phyloP scores from a whole-genome alignment of 768 basidiomycete genomes.

The Collybia sordida region DNA sequence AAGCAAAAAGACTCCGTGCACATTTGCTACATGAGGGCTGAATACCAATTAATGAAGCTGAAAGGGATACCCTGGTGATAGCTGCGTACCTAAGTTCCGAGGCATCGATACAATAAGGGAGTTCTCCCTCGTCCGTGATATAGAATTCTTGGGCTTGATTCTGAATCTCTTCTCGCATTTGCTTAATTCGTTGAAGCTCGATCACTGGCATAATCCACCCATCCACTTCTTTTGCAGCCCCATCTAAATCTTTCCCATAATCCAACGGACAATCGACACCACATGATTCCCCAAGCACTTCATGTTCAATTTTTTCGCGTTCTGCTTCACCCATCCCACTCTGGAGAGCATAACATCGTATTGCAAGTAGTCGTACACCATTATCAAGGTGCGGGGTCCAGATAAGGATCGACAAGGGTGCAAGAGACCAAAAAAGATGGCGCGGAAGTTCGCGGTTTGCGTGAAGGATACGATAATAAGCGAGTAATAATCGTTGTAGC shows the following conservation, averaged over 20 bases:
- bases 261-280: constrained; percentile 63
- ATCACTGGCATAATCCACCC: constrained; percentile 81
- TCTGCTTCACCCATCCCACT: constrained; percentile 78
- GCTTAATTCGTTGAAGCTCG: constrained; percentile 61
- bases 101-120: constrained; percentile 32
- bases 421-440: constrained; percentile 63
- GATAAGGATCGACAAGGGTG: constrained; percentile 47
- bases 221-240: constrained; percentile 49
- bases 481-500: constrained; percentile 72
- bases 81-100: constrained; percentile 55
- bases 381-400: constrained; percentile 49
- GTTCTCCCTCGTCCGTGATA: constrained; percentile 32
- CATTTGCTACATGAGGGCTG: constrained; percentile 57
- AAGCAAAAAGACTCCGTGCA: constrained; percentile 69
- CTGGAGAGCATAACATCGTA: constrained; percentile 76
- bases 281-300: constrained; percentile 58
- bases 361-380: constrained; percentile 67
- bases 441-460: constrained; percentile 69
- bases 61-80: neutral
- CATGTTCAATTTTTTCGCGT: constrained; percentile 61
- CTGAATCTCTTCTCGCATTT: constrained; percentile 47
- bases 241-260: constrained; percentile 51
- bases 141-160: constrained; percentile 46
- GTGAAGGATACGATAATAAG: constrained; percentile 79
- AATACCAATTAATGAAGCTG: constrained; percentile 10